Evolutionary conservation across 2,329 filamentous ascomycete species (phyloP).

Genomic region (Trichoderma simmonsii): DNA sequence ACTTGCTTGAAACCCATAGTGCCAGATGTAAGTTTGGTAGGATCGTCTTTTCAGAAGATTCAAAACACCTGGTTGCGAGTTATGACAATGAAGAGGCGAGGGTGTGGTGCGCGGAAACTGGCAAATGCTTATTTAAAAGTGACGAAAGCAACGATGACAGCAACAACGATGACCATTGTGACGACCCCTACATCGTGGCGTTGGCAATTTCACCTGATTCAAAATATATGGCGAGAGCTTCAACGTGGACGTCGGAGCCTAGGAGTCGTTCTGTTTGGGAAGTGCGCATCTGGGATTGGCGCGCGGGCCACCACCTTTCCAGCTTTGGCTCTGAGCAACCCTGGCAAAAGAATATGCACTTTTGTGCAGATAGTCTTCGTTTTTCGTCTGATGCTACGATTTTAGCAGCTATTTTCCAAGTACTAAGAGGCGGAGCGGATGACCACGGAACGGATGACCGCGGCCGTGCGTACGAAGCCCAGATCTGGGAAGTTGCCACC

Average conservation of each 20-base stretch:
- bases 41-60: neutral
- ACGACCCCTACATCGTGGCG: too few relatives aligned
- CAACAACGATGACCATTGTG: too few relatives aligned
- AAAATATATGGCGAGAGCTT: neutral
- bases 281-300: neutral
- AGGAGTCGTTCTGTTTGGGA: too few relatives aligned
- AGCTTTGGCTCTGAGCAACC: neutral
- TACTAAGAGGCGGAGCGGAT: too few relatives aligned
- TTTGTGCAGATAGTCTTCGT: too few relatives aligned
- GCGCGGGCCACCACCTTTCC: neutral
- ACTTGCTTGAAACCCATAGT: neutral
- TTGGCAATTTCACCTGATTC: neutral
- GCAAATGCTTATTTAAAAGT: neutral
- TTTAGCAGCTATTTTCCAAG: neutral
- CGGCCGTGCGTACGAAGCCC: neutral
- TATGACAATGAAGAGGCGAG: neutral
- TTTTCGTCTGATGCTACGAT: neutral
- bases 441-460: too few relatives aligned
- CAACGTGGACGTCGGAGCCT: too few relatives aligned
- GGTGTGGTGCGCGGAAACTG: neutral
- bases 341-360: too few relatives aligned
- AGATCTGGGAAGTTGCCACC: neutral
- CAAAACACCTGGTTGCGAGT: neutral
- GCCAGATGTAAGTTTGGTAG: fast-evolving
- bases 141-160: neutral